Base-by-base conservation (phyloP, 1,284 basidiomycete genomes). In the Tetrapyrgos nigripes region DNA sequence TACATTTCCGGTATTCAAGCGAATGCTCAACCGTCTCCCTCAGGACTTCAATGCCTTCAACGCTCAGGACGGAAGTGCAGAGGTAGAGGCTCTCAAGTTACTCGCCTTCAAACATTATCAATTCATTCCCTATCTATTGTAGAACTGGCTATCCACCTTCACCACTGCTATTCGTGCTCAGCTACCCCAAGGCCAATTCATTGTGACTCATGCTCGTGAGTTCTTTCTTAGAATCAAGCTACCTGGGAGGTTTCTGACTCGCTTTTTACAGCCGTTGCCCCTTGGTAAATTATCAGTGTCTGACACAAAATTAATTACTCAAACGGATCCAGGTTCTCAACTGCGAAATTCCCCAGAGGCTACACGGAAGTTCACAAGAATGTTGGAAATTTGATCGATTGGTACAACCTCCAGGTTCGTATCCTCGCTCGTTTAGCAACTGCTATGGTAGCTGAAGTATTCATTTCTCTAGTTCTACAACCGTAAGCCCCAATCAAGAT, bases 21-120 rank as follows among this genome's bases (percentile, higher is more conserved):
- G 31, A 23, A 6, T 40, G 40, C 17, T 47, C 17, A 35, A 19
- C 23, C 19, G 17, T 31, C 21, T 14, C 44, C 23, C 47, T 1
- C 28, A 81, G 80, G 82, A 82, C 60, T 81, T 83, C 62, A 72
- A 73, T 63, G 79, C 79, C 4, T 74, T 83, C 64, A 68, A 83
- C 61, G 70, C 73, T 35, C 77, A 78, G 44, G 64, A 72, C 51
- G 74, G 78, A 46, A 71, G 61, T 26, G 76, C 78, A 37, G 76
- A 68, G 44, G 63, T 64, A 37, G 40, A 23, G 19, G 17, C 26
- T 44, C 1, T 46, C 37, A 21, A n/a, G 3, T 58, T 37, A 45
- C n/a, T n/a, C n/a, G n/a, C n/a, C n/a, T n/a, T n/a, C n/a, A n/a
- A n/a, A n/a, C n/a, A n/a, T n/a, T n/a, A n/a, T n/a, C n/a, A n/a